Conservation (phyloP, 108 stramenopile genomes). For the Ochromonas danica region DNA sequence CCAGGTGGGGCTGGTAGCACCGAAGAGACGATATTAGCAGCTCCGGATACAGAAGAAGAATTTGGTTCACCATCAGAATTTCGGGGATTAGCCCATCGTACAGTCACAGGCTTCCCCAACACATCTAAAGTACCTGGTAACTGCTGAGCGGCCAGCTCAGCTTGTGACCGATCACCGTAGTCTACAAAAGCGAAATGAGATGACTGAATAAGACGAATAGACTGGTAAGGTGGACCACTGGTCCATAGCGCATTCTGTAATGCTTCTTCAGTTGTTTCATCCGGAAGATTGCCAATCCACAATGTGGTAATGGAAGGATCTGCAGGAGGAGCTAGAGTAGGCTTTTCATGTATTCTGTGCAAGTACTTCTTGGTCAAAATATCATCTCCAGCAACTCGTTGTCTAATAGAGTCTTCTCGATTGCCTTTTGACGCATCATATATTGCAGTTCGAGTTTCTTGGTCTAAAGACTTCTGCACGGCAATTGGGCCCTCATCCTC, state of each 20-base stretch:
- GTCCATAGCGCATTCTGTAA: conserved; percentile 74
- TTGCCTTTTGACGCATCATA: conserved; percentile 11
- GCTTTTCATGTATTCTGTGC: conserved; percentile 31
- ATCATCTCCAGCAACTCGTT: not conserved
- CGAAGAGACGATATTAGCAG: too few relatives aligned
- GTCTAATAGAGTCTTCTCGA: conserved; percentile 8
- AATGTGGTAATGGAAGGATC: conserved; percentile 67
- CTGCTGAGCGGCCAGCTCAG: conserved; percentile 75
- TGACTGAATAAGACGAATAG: conserved; percentile 69
- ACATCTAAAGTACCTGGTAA: too few relatives aligned
- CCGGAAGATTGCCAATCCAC: conserved; percentile 61
- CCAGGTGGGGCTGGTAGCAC: too few relatives aligned
- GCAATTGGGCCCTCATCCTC: not conserved
- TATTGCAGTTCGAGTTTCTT: not conserved
- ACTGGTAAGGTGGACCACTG: conserved; percentile 72
- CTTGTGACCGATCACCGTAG: conserved; percentile 74
- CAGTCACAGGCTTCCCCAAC: too few relatives aligned
- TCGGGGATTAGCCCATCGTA: too few relatives aligned
- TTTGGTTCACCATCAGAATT: too few relatives aligned
- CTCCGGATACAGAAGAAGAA: too few relatives aligned
- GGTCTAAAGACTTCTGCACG: not conserved
- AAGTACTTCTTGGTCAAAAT: not conserved
- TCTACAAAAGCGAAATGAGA: conserved; percentile 75
- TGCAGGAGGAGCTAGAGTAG: conserved; percentile 47
- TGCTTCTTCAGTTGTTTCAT: conserved; percentile 61